Conservation (phyloP, 1,139 yeast genomes). For the Scheffersomyces illinoinensis region DNA sequence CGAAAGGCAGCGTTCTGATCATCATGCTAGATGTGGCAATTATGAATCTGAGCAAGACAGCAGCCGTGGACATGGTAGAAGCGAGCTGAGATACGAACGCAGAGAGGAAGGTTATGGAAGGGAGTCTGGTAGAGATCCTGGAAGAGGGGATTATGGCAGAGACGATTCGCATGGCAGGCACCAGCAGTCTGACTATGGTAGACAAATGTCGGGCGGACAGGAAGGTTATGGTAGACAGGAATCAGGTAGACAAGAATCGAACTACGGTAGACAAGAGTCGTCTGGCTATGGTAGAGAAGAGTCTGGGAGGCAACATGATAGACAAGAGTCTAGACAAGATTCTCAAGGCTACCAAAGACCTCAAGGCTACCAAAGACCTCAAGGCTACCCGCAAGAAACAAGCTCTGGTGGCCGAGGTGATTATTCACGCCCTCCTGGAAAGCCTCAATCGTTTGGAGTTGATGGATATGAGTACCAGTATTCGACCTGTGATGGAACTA, state of each 20-base stretch:
- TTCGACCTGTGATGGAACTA: constrained; percentile 4
- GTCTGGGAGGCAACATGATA: background rate
- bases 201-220: background rate
- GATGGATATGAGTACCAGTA: constrained; percentile 6
- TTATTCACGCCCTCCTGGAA: background rate
- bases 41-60: background rate
- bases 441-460: constrained; percentile 6
- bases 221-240: background rate
- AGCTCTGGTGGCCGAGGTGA: background rate
- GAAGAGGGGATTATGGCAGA: background rate
- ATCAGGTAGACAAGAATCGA: background rate
- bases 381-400: background rate
- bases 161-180: background rate
- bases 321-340: background rate
- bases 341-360: background rate
- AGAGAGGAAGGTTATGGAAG: background rate
- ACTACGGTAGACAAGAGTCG: background rate
- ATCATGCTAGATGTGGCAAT: background rate
- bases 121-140: background rate
- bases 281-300: background rate
- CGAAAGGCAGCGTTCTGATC: background rate
- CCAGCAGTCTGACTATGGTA: background rate
- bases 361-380: background rate
- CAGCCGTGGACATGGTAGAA: background rate
- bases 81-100: background rate